A percentile compares a stretch with the other conserved stretches of the same genome.
Conservation (phyloP, 2,329 filamentous ascomycete genomes). For the Rutstroemia sydowiana region DNA sequence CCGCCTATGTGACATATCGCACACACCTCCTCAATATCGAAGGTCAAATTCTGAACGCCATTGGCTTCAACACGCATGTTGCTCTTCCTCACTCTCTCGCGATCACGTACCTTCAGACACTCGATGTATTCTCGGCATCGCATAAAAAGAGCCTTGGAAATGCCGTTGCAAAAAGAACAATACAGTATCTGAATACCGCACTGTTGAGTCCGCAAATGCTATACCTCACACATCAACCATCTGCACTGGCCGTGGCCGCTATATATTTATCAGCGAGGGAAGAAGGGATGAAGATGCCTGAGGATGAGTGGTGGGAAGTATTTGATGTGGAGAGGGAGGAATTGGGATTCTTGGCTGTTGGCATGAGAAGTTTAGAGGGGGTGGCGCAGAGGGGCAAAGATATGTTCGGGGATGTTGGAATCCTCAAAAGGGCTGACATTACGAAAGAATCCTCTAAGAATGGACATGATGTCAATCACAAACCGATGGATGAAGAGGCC, state of each 20-base stretch:
- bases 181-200: slow-evolving; percentile 79
- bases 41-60: slow-evolving; percentile 63
- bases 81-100: slow-evolving; percentile 79
- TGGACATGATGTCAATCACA: slow-evolving; percentile 5
- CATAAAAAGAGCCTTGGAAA: slow-evolving; percentile 33
- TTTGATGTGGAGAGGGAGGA: slow-evolving; percentile 95
- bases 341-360: slow-evolving; percentile 85
- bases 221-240: slow-evolving; percentile 87
- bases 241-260: slow-evolving; percentile 75
- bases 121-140: slow-evolving; percentile 52
- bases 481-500: slow-evolving; percentile 22
- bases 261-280: slow-evolving; percentile 87
- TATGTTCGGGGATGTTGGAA: slow-evolving; percentile 21
- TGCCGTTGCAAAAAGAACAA: slow-evolving; percentile 53
- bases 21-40: slow-evolving; percentile 65
- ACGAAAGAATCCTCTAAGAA: slow-evolving; percentile 5
- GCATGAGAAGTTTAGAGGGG: slow-evolving; percentile 68
- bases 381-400: slow-evolving; percentile 31
- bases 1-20: slow-evolving; percentile 59
- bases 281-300: slow-evolving; percentile 67
- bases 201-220: slow-evolving; percentile 81
- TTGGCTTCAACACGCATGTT: slow-evolving; percentile 80
- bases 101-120: slow-evolving; percentile 85
- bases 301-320: slow-evolving; percentile 92
- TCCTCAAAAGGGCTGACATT: slow-evolving; percentile 21